Conservation (phyloP, 352 stramenopile species). For the Globisporangium spinosum region DNA sequence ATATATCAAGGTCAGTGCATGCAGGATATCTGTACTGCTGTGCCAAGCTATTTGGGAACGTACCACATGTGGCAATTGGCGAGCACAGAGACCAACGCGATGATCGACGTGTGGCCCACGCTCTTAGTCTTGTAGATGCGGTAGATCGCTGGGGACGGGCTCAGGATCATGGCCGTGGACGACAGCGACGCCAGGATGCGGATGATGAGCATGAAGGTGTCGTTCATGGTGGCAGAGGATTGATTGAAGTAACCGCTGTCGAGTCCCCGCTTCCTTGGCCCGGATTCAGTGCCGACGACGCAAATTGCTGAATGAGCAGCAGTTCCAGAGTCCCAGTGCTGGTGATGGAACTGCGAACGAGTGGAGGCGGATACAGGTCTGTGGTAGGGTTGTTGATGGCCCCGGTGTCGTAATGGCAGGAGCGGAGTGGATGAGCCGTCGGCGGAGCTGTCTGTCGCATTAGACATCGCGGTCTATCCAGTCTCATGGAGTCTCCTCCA, state of each 20-base stretch:
- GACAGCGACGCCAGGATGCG: slow-evolving; percentile 29
- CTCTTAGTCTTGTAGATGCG: slow-evolving; percentile 36
- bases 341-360: background rate
- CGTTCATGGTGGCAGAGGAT: background rate
- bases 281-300: background rate
- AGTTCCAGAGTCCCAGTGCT: background rate
- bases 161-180: slow-evolving; percentile 35
- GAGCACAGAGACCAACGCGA: slow-evolving; percentile 39
- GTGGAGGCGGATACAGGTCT: background rate
- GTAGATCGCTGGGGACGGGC: slow-evolving; percentile 32
- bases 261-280: background rate
- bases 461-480: background rate
- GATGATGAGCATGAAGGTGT: slow-evolving; percentile 6
- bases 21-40: background rate
- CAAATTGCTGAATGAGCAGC: slow-evolving; percentile 3
- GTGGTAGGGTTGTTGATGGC: background rate
- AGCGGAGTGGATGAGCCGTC: too few species aligned
- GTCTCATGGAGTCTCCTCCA: too few species aligned
- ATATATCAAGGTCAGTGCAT: background rate
- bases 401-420: too few species aligned
- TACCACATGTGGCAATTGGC: slow-evolving; percentile 37
- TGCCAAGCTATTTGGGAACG: background rate
- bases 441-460: background rate
- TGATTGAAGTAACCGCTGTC: background rate
- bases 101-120: slow-evolving; percentile 32